phyloP scores from a whole-genome alignment of 1,284 basidiomycete species.

The Microbotryomycetes sp. region DNA sequence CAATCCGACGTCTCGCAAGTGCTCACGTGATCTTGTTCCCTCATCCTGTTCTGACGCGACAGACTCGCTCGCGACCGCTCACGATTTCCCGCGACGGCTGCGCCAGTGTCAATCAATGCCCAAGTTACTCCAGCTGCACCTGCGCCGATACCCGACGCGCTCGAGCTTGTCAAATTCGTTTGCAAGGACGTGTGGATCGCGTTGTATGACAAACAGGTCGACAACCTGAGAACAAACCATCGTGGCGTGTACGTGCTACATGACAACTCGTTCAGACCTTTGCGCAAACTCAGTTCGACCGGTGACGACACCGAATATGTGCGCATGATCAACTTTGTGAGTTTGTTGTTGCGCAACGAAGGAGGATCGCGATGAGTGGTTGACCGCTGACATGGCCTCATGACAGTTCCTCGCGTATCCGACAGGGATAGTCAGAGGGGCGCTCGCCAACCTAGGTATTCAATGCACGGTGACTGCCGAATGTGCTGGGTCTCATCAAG shows the following conservation, averaged over 20 bases:
- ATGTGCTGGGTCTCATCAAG: slow-evolving; percentile 14
- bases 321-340: slow-evolving; percentile 12
- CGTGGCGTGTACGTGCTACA: slow-evolving; percentile 37
- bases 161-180: slow-evolving; percentile 38
- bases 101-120: slow-evolving; percentile 1
- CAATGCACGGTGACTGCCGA: slow-evolving; percentile 27
- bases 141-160: slow-evolving; percentile 16
- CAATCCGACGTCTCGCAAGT: too few species aligned
- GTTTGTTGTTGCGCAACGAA: neutral
- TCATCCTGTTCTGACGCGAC: too few species aligned
- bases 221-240: slow-evolving; percentile 39
- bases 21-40: too few species aligned
- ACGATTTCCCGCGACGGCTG: slow-evolving; percentile 14
- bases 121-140: neutral
- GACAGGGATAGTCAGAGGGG: slow-evolving; percentile 31
- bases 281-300: slow-evolving; percentile 12
- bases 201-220: slow-evolving; percentile 37
- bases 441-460: slow-evolving; percentile 34
- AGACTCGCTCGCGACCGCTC: slow-evolving; percentile 28
- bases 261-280: slow-evolving; percentile 27
- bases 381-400: neutral
- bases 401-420: slow-evolving; percentile 31
- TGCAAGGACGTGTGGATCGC: slow-evolving; percentile 38
- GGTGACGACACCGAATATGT: slow-evolving; percentile 8
- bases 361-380: neutral